Conservation (phyloP, 768 basidiomycete genomes). For the Auriscalpium orientale region DNA sequence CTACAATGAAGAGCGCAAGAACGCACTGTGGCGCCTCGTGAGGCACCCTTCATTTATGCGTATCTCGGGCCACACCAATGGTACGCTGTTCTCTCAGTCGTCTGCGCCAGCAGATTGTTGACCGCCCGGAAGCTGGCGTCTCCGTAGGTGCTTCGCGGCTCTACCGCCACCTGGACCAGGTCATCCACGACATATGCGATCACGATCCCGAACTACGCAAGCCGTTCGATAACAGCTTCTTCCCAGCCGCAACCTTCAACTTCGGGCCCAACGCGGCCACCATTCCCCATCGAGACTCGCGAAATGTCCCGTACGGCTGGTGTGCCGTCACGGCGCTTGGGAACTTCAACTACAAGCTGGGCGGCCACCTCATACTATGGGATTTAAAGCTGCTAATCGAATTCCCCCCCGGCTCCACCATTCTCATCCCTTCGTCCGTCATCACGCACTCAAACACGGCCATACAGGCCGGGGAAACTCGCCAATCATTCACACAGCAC, state of each 20-base stretch:
- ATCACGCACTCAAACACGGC: slow-evolving; percentile 13
- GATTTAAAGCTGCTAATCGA: slow-evolving; percentile 13
- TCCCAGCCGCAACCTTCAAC: slow-evolving; percentile 13
- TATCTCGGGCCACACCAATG: background rate
- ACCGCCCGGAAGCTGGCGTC: background rate
- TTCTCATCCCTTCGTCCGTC: slow-evolving; percentile 14
- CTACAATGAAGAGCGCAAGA: background rate
- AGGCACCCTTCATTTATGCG: background rate
- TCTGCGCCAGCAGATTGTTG: background rate
- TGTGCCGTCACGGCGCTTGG: slow-evolving; percentile 14
- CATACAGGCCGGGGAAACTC: slow-evolving; percentile 2
- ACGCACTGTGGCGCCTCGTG: background rate
- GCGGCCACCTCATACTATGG: slow-evolving; percentile 14
- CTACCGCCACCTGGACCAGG: background rate
- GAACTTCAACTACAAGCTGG: slow-evolving; percentile 7
- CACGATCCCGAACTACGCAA: background rate
- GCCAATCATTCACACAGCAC: background rate
- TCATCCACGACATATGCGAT: background rate
- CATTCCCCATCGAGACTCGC: slow-evolving; percentile 4
- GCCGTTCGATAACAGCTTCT: slow-evolving; percentile 12
- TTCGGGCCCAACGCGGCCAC: slow-evolving; percentile 3
- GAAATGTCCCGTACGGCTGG: slow-evolving; percentile 3
- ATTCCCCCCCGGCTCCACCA: slow-evolving; percentile 14
- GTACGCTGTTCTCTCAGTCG: background rate
- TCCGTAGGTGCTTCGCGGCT: background rate